Evolutionary conservation across 2,329 filamentous ascomycete species (phyloP).

Genomic region (Phyllosticta citriasiana): DNA sequence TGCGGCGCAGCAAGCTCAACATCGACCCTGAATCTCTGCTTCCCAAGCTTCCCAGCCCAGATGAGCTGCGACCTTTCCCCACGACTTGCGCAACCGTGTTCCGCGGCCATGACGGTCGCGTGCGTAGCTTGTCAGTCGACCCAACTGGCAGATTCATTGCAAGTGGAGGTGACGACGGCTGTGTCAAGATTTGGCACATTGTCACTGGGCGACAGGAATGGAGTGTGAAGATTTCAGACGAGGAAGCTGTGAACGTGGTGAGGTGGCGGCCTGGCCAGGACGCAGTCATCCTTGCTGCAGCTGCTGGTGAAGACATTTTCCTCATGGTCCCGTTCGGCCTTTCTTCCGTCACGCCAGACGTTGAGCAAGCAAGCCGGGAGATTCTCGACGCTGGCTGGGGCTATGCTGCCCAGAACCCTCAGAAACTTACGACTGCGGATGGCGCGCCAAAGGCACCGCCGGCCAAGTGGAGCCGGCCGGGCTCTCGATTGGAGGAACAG

Average conservation of each 20-base stretch:
- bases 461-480: slow-evolving; percentile 76
- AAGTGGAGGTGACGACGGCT: slow-evolving; percentile 89
- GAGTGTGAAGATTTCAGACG: slow-evolving; percentile 67
- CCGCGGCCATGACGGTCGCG: slow-evolving; percentile 76
- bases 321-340: slow-evolving; percentile 58
- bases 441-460: slow-evolving; percentile 60
- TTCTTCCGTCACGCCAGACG: slow-evolving; percentile 57
- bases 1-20: slow-evolving; percentile 88
- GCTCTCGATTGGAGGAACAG: slow-evolving; percentile 59
- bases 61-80: slow-evolving; percentile 91
- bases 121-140: slow-evolving; percentile 76
- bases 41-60: slow-evolving; percentile 83
- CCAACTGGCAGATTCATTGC: slow-evolving; percentile 79
- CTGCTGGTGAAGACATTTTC: slow-evolving; percentile 75
- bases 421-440: slow-evolving; percentile 44
- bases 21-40: slow-evolving; percentile 90
- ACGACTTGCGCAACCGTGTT: slow-evolving; percentile 82
- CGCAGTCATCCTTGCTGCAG: slow-evolving; percentile 69
- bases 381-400: slow-evolving; percentile 85
- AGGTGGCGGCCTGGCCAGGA: slow-evolving; percentile 83
- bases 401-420: slow-evolving; percentile 54
- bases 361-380: slow-evolving; percentile 64
- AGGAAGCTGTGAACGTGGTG: slow-evolving; percentile 73
- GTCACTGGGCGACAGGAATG: slow-evolving; percentile 79
- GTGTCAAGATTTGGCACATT: slow-evolving; percentile 82